phyloP scores from a whole-genome alignment of 2,329 filamentous ascomycete species.

The Epichloe bromicola region DNA sequence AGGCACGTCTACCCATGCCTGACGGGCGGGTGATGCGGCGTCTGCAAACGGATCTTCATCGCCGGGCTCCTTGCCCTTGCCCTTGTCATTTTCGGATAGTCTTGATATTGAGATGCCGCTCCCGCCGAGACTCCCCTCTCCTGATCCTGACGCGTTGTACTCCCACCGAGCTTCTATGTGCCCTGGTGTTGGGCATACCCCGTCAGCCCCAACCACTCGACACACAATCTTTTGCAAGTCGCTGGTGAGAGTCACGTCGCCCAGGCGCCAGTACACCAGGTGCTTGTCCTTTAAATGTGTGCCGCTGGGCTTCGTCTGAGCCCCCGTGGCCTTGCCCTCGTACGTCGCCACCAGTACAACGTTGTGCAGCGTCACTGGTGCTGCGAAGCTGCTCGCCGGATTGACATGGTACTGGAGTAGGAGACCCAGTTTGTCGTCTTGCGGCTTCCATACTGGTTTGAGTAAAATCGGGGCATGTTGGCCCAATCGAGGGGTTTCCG shows the following conservation, averaged over 20 bases:
- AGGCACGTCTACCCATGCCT: constrained; percentile 54
- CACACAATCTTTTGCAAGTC: constrained; percentile 69
- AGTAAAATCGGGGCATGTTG: constrained; percentile 60
- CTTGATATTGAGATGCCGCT: constrained; percentile 55
- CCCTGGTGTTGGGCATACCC: constrained; percentile 56
- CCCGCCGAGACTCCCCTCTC: constrained; percentile 28
- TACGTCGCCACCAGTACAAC: constrained; percentile 62
- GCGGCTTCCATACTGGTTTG: constrained; percentile 68
- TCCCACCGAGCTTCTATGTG: constrained; percentile 79
- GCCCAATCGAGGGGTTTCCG: constrained; percentile 29
- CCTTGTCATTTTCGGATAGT: constrained; percentile 38
- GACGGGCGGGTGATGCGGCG: constrained; percentile 16
- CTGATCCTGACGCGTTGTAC: constrained; percentile 27
- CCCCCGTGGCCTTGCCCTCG: constrained; percentile 52
- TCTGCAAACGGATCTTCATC: constrained; percentile 60
- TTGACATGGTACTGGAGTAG: constrained; percentile 78
- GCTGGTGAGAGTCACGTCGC: constrained; percentile 55
- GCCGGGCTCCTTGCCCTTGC: constrained; percentile 37
- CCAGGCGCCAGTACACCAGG: constrained; percentile 68
- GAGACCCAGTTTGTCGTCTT: constrained; percentile 74
- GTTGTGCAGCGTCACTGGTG: constrained; percentile 46
- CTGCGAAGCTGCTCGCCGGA: constrained; percentile 41
- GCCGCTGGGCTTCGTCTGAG: constrained; percentile 68
- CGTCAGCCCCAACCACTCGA: constrained; percentile 61
- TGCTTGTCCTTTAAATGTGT: constrained; percentile 67